Percentiles rank a stretch among this genome's conserved stretches.
Evolutionary conservation across 129 eudicot species (phyloP).

Genomic region (Chrysanthemum lavandulifolium): DNA sequence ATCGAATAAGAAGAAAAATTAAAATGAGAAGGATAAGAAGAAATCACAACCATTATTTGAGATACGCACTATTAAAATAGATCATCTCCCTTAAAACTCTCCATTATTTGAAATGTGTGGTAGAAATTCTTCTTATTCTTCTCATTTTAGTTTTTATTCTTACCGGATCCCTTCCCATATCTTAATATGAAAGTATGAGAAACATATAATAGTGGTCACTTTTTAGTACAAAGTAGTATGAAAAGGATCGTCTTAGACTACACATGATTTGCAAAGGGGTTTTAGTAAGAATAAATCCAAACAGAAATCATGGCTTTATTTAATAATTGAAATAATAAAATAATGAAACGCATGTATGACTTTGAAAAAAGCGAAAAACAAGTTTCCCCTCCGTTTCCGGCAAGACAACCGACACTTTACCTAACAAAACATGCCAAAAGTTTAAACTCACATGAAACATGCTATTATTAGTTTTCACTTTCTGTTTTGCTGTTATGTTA

Average conservation of each 20-base stretch:
- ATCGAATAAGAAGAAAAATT: too few relatives aligned
- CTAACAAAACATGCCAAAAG: constrained; percentile 29
- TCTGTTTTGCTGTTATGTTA: not conserved
- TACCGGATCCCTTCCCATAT: too few relatives aligned
- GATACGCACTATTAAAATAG: too few relatives aligned
- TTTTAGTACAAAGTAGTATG: not conserved
- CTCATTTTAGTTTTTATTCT: too few relatives aligned
- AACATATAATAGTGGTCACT: too few relatives aligned
- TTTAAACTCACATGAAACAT: constrained; percentile 34
- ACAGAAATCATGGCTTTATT: constrained; percentile 23
- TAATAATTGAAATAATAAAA: not conserved
- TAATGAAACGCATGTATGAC: constrained; percentile 23
- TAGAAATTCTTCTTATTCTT: too few relatives aligned
- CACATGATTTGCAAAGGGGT: not conserved
- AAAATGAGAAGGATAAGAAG: too few relatives aligned
- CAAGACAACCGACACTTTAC: constrained; percentile 50
- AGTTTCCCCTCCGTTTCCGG: constrained; percentile 41
- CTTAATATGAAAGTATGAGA: too few relatives aligned
- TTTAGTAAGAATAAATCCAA: not conserved
- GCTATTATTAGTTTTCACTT: constrained; percentile 10
- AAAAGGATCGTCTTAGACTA: not conserved
- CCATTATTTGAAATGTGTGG: too few relatives aligned
- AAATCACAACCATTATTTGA: too few relatives aligned
- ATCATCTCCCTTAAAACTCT: too few relatives aligned
- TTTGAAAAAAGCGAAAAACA: constrained; percentile 27